Base-by-base conservation (phyloP, 805 yeast genomes). In the Starmerella potacharoeniae region DNA sequence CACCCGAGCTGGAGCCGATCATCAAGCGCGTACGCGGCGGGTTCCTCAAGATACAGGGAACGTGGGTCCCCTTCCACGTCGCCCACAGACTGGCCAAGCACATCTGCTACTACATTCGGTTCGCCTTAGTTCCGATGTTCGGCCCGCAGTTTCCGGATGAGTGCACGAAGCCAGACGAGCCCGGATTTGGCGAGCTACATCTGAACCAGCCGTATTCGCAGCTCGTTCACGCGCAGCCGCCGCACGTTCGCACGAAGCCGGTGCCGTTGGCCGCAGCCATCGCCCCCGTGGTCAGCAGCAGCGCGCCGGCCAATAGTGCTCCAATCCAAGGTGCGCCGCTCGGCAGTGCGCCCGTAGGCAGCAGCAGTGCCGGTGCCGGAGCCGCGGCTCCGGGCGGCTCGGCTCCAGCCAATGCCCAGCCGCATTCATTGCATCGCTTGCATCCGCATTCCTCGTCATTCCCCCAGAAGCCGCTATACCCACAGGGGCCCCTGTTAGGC, bases 1-100 rank as follows among this genome's bases (percentile, higher is more conserved):
- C 74, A 22, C 90, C 90, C 1, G 80, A 80, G 62, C 73, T 81
- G 53, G 86, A 79, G 60, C 78, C 75, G 16, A 77, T 75, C 43
- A 76, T 84, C 53, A 80, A 80, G 62, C 77, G 96, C 51, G 87
- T 89, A 14, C 73, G 96, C 54, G 97, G 97, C 48, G 97, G 96
- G 2, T 87, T 81, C 64, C 76, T 89, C 60, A 88, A 88, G 72
- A 87, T 90, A 60, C 97, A 89, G 71, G 97, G 97, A 4, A 87
- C 96, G 8, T 90, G 96, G 96, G 70, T 88, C 41, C 91, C 95
- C 1, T 83, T 70, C 64, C 77, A 76, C 9, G 73, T 85, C 51
- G 88, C 95, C 29, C 75, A 75, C 57, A 70, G 77, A 35, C 71
- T 89, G 52, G 91, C 95, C 4, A 68, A 79, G 36, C 77, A 84